Conservation (phyloP, 805 yeast genomes). For the Nakazawaea wickerhamii region DNA sequence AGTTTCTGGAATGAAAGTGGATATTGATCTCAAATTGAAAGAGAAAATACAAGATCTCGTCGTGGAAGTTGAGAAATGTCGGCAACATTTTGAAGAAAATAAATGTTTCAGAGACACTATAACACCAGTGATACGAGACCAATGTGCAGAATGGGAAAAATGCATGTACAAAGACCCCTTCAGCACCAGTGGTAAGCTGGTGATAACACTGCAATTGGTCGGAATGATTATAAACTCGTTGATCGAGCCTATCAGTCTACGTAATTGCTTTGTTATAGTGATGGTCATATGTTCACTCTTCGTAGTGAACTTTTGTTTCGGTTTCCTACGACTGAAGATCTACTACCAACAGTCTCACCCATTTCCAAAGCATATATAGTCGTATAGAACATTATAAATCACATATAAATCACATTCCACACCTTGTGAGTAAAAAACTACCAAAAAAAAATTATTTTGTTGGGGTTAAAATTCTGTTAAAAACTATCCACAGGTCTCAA, state of each 20-base stretch:
- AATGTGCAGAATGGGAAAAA: slow-evolving; percentile 57
- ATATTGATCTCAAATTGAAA: slow-evolving; percentile 46
- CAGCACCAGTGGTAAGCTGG: slow-evolving; percentile 25
- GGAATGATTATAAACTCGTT: slow-evolving; percentile 59
- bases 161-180: slow-evolving; percentile 60
- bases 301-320: slow-evolving; percentile 40
- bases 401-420: neutral
- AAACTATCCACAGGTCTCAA: neutral
- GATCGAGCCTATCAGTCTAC: slow-evolving; percentile 62
- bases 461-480: neutral
- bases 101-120: slow-evolving; percentile 49
- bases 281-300: slow-evolving; percentile 43
- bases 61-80: slow-evolving; percentile 50
- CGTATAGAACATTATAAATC: neutral
- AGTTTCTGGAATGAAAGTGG: slow-evolving; percentile 45
- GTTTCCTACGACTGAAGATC: slow-evolving; percentile 11
- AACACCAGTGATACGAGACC: slow-evolving; percentile 52
- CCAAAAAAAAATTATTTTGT: neutral
- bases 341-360: slow-evolving; percentile 2
- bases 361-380: neutral
- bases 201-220: slow-evolving; percentile 53
- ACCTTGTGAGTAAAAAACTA: neutral
- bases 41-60: slow-evolving; percentile 40
- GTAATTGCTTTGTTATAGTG: slow-evolving; percentile 43
- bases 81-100: slow-evolving; percentile 46